These are phyloP conservation scores for Fallopia convolvulus DNA, from an alignment of 148 eudicot genomes.

Conservation along the genomic window DNA sequence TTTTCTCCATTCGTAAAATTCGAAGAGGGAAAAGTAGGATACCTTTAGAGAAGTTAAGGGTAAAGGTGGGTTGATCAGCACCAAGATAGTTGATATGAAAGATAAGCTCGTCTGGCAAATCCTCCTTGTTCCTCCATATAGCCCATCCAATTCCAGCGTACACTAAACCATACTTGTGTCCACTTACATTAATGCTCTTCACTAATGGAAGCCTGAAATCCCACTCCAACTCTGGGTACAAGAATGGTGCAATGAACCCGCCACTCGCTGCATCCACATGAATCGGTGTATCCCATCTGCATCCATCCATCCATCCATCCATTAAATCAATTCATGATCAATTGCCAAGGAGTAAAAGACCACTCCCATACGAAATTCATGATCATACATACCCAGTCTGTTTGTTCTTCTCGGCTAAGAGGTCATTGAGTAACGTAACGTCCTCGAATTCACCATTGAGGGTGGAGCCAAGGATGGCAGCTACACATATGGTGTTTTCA, in stretches of 20 bases:
- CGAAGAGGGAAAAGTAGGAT: not conserved
- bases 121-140: slow-evolving; percentile 62
- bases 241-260: slow-evolving; percentile 69
- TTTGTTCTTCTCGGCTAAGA: slow-evolving; percentile 50
- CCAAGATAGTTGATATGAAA: slow-evolving; percentile 78
- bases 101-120: slow-evolving; percentile 77
- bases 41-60: slow-evolving; percentile 81
- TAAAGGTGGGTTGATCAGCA: slow-evolving; percentile 73
- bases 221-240: slow-evolving; percentile 71
- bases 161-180: slow-evolving; percentile 70
- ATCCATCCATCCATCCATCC: not conserved
- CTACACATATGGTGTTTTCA: slow-evolving; percentile 66
- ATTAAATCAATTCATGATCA: no score
- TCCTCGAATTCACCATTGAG: slow-evolving; percentile 76
- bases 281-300: slow-evolving; percentile 74
- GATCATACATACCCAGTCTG: slow-evolving; percentile 41
- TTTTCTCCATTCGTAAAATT: no score
- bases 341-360: no score
- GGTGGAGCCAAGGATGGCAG: slow-evolving; percentile 61
- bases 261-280: slow-evolving; percentile 89
- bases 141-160: slow-evolving; percentile 78
- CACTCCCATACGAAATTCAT: no score
- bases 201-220: slow-evolving; percentile 58
- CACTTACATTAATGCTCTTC: slow-evolving; percentile 73
- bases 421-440: slow-evolving; percentile 50